Evolutionary conservation across 1,139 yeast genomes (phyloP).

Genomic region (Geotrichum cucujoidarum): DNA sequence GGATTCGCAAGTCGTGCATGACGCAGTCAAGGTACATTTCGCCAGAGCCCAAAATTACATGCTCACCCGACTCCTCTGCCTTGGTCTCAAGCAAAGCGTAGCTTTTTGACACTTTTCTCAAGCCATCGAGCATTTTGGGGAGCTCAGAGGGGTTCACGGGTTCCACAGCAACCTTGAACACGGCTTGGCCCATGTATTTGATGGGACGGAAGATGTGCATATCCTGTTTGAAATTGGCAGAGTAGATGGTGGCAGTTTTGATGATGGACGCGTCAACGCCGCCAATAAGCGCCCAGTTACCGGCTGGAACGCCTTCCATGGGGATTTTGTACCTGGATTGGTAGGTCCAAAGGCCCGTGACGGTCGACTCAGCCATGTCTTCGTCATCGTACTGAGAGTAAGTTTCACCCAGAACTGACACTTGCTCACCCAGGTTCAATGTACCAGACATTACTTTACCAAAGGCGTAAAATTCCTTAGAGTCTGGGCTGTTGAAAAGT

Average conservation of each 20-base stretch:
- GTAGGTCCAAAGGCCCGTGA: conserved; percentile 53
- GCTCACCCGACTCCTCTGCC: conserved; percentile 89
- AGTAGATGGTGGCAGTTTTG: conserved; percentile 54
- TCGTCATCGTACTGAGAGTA: conserved; percentile 52
- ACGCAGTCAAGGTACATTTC: conserved; percentile 84
- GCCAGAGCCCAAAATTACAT: conserved; percentile 74
- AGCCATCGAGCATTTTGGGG: conserved; percentile 64
- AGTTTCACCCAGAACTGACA: conserved; percentile 56
- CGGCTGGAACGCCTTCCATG: conserved; percentile 53
- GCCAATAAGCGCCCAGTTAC: conserved; percentile 60
- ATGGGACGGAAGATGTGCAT: conserved; percentile 42
- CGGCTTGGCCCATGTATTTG: conserved; percentile 50
- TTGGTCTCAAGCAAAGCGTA: conserved; percentile 63
- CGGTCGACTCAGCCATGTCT: conserved; percentile 39
- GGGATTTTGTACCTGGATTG: conserved; percentile 69
- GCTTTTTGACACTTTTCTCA: conserved; percentile 56
- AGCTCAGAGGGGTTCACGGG: conserved; percentile 76
- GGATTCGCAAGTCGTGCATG: conserved; percentile 65
- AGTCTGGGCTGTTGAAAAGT: conserved; percentile 51
- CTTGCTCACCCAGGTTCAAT: conserved; percentile 44
- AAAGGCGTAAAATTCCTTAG: conserved; percentile 45
- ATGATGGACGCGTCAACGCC: conserved; percentile 56
- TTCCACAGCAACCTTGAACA: conserved; percentile 77
- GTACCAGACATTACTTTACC: conserved; percentile 62
- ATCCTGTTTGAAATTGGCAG: conserved; percentile 32